These are phyloP conservation scores for Rhodocollybia butyracea DNA, from an alignment of 768 basidiomycete species.

Conservation along the genomic window DNA sequence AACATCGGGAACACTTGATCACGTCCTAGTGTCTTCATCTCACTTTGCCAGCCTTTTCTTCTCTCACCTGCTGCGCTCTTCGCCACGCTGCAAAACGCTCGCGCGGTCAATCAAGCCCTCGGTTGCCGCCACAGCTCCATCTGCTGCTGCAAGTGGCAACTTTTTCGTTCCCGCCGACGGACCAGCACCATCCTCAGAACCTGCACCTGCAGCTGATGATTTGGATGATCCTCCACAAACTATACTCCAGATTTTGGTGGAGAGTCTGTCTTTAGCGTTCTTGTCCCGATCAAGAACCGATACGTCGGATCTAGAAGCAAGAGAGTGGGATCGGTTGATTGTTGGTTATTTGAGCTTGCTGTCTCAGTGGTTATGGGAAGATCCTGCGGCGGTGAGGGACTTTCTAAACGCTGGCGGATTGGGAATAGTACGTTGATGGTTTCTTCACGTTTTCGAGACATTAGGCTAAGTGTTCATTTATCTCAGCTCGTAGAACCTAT, in stretches of 20 bases:
- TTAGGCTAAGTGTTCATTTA: background rate
- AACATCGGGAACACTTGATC: conserved; percentile 48
- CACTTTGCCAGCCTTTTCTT: conserved; percentile 80
- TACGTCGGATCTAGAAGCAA: conserved; percentile 63
- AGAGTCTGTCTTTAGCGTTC: conserved; percentile 86
- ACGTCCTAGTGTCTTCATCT: conserved; percentile 55
- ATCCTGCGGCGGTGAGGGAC: conserved; percentile 80
- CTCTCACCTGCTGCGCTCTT: conserved; percentile 70
- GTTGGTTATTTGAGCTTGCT: conserved; percentile 82
- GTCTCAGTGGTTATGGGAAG: conserved; percentile 96
- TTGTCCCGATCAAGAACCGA: conserved; percentile 69
- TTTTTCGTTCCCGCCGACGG: conserved; percentile 83
- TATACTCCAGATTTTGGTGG: conserved; percentile 81
- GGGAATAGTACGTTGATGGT: conserved; percentile 66
- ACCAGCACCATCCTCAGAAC: conserved; percentile 31
- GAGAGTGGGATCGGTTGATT: conserved; percentile 90
- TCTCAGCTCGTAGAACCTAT: conserved; percentile 89
- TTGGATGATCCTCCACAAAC: conserved; percentile 67
- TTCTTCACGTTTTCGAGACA: background rate
- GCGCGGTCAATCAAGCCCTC: conserved; percentile 65
- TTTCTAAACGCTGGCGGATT: conserved; percentile 90
- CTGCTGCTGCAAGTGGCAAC: conserved; percentile 29
- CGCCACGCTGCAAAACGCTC: conserved; percentile 57
- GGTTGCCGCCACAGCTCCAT: conserved; percentile 24
- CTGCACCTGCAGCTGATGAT: conserved; percentile 29